phyloP scores from a whole-genome alignment of 208 protist genomes.

The Acanthamoeba sp. region DNA sequence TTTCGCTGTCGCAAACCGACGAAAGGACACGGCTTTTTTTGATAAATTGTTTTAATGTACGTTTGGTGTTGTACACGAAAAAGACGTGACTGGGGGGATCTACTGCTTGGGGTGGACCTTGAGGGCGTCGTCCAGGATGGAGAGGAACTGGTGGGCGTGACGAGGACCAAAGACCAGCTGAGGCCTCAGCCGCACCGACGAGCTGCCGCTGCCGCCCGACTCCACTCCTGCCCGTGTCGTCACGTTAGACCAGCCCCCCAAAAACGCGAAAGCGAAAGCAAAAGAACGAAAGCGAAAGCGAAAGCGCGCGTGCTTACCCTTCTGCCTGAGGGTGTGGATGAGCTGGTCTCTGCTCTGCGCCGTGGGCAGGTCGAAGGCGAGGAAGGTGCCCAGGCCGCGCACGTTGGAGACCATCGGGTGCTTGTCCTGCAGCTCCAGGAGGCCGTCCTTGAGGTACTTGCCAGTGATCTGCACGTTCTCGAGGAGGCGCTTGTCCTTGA shows the following conservation, averaged over 20 bases:
- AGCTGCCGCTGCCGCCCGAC: conserved; percentile 82
- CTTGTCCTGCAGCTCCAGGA: conserved; percentile 75
- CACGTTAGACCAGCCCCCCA: too few relatives aligned
- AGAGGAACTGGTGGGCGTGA: conserved; percentile 82
- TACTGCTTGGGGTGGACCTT: background rate
- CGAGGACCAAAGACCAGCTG: conserved; percentile 82
- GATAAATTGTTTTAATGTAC: too few relatives aligned
- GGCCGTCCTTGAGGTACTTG: conserved; percentile 77
- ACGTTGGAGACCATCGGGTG: conserved; percentile 80
- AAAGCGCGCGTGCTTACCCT: conserved; percentile 48
- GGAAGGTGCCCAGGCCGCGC: conserved; percentile 85
- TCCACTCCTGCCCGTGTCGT: conserved; percentile 86
- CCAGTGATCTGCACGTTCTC: conserved; percentile 83
- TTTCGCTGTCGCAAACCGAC: too few relatives aligned
- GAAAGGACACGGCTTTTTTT: too few relatives aligned
- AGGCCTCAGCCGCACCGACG: conserved; percentile 83
- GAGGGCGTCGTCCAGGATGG: conserved; percentile 25
- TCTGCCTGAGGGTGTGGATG: conserved; percentile 55
- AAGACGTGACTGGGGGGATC: too few relatives aligned
- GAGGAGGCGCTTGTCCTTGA: conserved; percentile 81
- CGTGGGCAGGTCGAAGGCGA: conserved; percentile 84
- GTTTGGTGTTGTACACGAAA: too few relatives aligned
- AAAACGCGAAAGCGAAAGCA: too few relatives aligned
- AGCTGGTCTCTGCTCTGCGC: conserved; percentile 71
- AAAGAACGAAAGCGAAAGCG: conserved; percentile 4